Evolutionary conservation across 139 green algal species (phyloP), one percentile per base, ranked within the genome.

Genomic region (Picochlorum sp.): DNA sequence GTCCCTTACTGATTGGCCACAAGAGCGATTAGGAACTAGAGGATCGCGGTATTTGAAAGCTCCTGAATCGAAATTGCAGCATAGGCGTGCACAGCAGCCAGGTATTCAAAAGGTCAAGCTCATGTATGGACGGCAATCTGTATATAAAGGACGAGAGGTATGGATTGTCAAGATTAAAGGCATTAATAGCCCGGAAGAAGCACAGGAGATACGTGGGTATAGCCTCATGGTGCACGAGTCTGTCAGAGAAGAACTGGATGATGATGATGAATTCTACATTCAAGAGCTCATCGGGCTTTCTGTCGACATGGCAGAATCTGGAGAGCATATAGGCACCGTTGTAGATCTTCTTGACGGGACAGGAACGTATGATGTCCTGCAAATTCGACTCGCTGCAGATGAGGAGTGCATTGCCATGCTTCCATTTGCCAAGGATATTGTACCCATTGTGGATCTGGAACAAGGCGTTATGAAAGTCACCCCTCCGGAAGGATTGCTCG

Each of bases 211-310:
- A 60, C 52, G 59, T 34, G 70, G 70, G 15, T 63, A 79, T 45
- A 59, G 4, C 2, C 66, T 83, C 34, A 49, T 83, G 16, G 71
- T 83, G 24, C 64, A 52, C 3, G 45, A 62, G 23, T 45, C 24
- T 24, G 63, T 62, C 9, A 45, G 77, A 9, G 41, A 47, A 26
- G 18, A 55, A 5, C 49, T 83, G 50, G 69, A 77, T 18, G 70
- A 79, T 15, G 74, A 83, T 21, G 77, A 83, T 55, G 77, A 83
- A 28, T 83, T 83, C n/a, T 82, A 83, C 15, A 67, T 77, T 13
- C 45, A 77, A 61, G 72, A 78, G 23, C 37, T 78, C 18, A 55
- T 77, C 14, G 72, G 69, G 2, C 52, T 79, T 20, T 21, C 23
- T 7, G 74, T 80, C n/a, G 28, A 69, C 8, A 41, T 76, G 54